phyloP scores from a whole-genome alignment of 2,329 filamentous ascomycete genomes.

The Fusarium piperis region DNA sequence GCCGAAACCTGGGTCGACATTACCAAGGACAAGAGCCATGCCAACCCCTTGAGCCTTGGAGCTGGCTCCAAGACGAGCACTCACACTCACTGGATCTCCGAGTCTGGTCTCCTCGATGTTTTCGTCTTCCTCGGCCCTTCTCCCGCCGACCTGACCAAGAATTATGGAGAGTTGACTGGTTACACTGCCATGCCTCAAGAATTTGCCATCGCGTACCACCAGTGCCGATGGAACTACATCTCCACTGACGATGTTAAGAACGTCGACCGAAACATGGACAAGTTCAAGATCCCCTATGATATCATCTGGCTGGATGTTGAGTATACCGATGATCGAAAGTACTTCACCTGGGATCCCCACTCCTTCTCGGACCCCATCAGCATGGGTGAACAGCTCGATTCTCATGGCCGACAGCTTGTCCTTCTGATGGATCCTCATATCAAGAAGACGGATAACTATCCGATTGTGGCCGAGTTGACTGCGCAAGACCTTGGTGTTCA shows the following conservation, averaged over 20 bases:
- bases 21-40: conserved; percentile 77
- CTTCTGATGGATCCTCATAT: conserved; percentile 97
- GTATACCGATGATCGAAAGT: conserved; percentile 96
- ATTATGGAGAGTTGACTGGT: conserved; percentile 90
- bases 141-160: conserved; percentile 81
- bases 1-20: conserved; percentile 99
- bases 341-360: conserved; percentile 95
- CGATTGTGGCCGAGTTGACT: conserved; percentile 81
- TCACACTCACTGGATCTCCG: conserved; percentile 96
- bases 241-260: conserved; percentile 97
- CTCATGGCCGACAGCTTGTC: conserved; percentile 88
- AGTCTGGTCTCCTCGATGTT: conserved; percentile 87
- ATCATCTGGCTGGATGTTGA: conserved; percentile 99
- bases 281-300: conserved; percentile 94
- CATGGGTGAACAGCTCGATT: conserved; percentile 89
- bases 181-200: conserved; percentile 91
- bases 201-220: conserved; percentile 93
- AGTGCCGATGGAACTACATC: conserved; percentile 99
- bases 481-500: conserved; percentile 84
- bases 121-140: conserved; percentile 95
- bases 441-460: conserved; percentile 87
- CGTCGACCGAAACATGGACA: conserved; percentile 96
- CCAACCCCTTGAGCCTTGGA: conserved; percentile 82
- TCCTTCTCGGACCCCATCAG: conserved; percentile 86
- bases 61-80: conserved; percentile 76